A percentile compares a stretch with the other conserved stretches of the same genome.
Evolutionary conservation across 148 eudicot species (phyloP).

Genomic region (Rhododendron ferrugineum): DNA sequence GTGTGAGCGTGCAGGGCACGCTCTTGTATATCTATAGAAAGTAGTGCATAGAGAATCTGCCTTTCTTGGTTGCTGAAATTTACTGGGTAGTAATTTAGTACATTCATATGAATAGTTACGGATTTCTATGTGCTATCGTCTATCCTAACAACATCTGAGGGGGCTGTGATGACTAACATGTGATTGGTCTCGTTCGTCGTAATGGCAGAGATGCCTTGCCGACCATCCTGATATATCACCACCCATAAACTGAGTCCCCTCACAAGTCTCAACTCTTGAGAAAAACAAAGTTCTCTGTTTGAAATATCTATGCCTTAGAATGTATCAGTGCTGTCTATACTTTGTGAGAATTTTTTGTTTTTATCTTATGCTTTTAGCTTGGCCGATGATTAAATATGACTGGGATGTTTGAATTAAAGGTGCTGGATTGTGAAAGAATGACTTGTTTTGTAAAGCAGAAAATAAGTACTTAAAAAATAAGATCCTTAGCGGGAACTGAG

Average conservation of each 20-base stretch:
- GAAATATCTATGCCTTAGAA: not conserved
- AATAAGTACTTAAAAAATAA: no score
- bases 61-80: not conserved
- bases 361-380: no score
- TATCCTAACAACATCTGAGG: not conserved
- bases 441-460: no score
- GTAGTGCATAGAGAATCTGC: not conserved
- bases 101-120: not conserved
- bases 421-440: no score
- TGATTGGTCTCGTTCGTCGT: conserved; percentile 82
- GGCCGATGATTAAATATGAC: no score
- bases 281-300: not conserved
- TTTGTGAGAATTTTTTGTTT: not conserved
- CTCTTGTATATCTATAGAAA: no score
- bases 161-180: conserved; percentile 46
- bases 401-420: no score
- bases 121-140: not conserved
- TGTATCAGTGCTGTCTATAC: not conserved
- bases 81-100: not conserved
- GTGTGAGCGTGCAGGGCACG: no score
- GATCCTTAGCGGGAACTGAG: no score
- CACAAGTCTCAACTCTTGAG: not conserved
- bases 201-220: conserved; percentile 57
- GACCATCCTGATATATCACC: conserved; percentile 85
- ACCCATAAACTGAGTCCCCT: conserved; percentile 70